Conservation (phyloP, 176 grass and related monocot species). For the Cenchrus fungigraminus region DNA sequence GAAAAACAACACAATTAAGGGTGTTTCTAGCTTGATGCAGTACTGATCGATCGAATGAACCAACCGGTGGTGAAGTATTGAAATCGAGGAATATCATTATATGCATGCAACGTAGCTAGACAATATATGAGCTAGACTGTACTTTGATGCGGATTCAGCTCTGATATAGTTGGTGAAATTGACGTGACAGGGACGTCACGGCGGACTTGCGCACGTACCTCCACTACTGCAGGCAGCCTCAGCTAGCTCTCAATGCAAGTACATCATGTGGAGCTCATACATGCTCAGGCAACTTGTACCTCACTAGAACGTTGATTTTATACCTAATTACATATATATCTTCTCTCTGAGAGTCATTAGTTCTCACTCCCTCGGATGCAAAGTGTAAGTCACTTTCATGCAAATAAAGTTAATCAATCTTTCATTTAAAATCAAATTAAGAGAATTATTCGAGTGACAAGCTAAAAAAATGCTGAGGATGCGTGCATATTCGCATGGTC, state of each 20-base stretch:
- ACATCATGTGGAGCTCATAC: constrained; percentile 16
- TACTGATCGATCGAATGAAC: neutral
- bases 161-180: constrained; percentile 3
- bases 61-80: neutral
- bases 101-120: neutral
- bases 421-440: no score
- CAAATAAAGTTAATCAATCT: no score
- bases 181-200: constrained; percentile 22
- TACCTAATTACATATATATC: neutral
- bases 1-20: constrained; percentile 22
- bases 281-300: neutral
- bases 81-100: neutral
- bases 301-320: neutral
- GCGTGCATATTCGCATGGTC: no score
- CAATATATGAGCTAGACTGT: constrained; percentile 15
- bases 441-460: no score
- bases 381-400: neutral
- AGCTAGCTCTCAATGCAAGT: constrained; percentile 7
- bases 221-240: constrained; percentile 13
- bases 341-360: neutral
- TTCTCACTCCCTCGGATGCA: neutral
- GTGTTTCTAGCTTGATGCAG: neutral
- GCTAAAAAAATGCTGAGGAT: no score
- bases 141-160: neutral
- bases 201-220: neutral